Conservation (phyloP, 2,329 filamentous ascomycete species). For the Lizonia empirigonia region DNA sequence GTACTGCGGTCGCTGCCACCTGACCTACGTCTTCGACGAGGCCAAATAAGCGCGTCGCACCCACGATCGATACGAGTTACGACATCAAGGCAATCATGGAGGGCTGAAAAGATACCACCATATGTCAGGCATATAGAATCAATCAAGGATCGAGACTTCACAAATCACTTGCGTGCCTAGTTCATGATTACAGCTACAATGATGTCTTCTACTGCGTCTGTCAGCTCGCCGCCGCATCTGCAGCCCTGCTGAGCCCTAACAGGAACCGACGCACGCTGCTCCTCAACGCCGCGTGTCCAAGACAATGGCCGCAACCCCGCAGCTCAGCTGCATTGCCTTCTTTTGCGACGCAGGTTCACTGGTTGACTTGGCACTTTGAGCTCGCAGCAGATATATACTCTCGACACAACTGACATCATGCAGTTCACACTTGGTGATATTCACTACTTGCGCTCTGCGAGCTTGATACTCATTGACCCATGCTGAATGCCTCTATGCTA, state of each 20-base stretch:
- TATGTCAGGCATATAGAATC: conserved; percentile 36
- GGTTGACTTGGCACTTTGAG: too few species aligned
- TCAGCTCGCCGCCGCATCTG: background rate
- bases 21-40: conserved; percentile 74
- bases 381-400: too few species aligned
- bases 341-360: background rate
- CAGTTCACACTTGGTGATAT: too few species aligned
- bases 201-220: too few species aligned
- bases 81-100: conserved; percentile 34
- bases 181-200: too few species aligned
- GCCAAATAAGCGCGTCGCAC: conserved; percentile 55
- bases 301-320: conserved; percentile 2
- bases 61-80: conserved; percentile 34
- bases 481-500: conserved; percentile 8
- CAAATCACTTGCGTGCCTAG: background rate
- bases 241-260: conserved; percentile 2
- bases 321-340: background rate
- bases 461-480: background rate
- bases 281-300: conserved; percentile 4
- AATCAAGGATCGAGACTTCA: conserved; percentile 34
- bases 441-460: too few species aligned
- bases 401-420: too few species aligned
- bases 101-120: conserved; percentile 30
- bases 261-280: background rate
- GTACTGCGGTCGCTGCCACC: conserved; percentile 81